Base-by-base conservation (phyloP, 495 filamentous ascomycete species). In the Penicillium antarcticum region DNA sequence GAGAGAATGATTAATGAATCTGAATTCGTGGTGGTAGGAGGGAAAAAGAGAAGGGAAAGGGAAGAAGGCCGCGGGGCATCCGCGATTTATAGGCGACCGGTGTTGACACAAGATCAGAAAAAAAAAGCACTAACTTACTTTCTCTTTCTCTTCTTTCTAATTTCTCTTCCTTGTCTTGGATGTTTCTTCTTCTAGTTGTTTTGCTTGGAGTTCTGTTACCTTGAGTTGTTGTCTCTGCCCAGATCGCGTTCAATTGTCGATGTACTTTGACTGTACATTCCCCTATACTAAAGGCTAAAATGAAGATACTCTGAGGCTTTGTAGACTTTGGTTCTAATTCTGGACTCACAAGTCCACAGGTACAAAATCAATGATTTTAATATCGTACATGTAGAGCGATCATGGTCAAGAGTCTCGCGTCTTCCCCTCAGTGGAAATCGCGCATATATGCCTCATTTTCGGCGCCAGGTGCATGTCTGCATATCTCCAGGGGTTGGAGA, bases 61-160 rank as follows among this genome's bases (percentile, higher is more conserved):
- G 45, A 60, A 62, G 63, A 67, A 68, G 61, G 65, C 62, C 62
- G 75, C 74, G 74, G 74, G 74, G 75, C 73, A 74, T 67, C 65
- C 65, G 71, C 56, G 69, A 67, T 78, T 76, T 77, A 77, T 77
- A 77, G 72, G 71, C 64, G 58, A 63, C 71, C 56, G 64, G 62
- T 69, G 68, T 71, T 71, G 72, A 71, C 66, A 63, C 66, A 67
- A 64, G 70, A 72, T 74, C 69, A 76, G 42, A 17, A 31, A 46
- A n/a, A 50, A 51, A 53, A 34, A 53, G 50, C 56, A 40, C 51
- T 38, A 36, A 47, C 36, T 46, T 63, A 48, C 34, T 59, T 57
- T 52, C 56, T 50, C 52, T 41, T 45, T 37, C 26, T 24, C 47
- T 40, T 45, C 40, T 29, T 51, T 54, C 45, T 58, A 13, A 42